Base-by-base conservation (phyloP, 2,329 filamentous ascomycete species). In the Neofusicoccum umdonicola region DNA sequence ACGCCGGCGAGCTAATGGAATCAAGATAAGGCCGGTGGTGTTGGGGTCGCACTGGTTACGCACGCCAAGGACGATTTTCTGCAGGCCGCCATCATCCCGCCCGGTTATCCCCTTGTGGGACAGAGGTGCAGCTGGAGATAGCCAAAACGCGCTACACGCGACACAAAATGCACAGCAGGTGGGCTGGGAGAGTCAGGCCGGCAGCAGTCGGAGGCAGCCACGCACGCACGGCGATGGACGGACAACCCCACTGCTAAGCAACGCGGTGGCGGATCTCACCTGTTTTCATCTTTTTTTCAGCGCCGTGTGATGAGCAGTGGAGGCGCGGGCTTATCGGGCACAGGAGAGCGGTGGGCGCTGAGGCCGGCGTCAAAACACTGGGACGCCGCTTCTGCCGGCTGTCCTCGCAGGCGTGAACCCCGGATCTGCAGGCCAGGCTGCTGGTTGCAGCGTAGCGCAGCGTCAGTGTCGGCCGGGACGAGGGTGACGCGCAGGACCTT, bases 11-110 rank as follows among this genome's bases (percentile, higher is more conserved):
- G 39, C 54, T 58, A 58, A 58, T 58, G 41, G n/a, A 60, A 60
- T 60, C 27, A 60, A 60, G 56, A 60, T 60, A 60, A 60, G 56
- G 31, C 41, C 41, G 27, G 22, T 47, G 52, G 22, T 57, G 51
- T 56, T 56, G 51, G 35, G 51, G 27, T 34, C 27, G 47, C 4
- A 35, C 47, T 31, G 5, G 15, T 3, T 34, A n/a, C 47, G 47
- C 47, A 51, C 13, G 47, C 17, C 51, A 56, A 56, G 51, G 17
- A 7, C 22, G 12, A 22, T n/a, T 34, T 35, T 11, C 52, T 57
- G 54, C 54, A 35, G 41, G 39, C 54, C 44, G 41, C 39, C 41
- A 44, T 58, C 54, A 58, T 58, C 54, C 54, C 54, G 54, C 54
- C 47, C 47, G 27, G 6, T 51, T 35, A 34, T 51, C 1, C 39